Percentiles rank a stretch among this genome's conserved stretches.
These are phyloP conservation scores for Musa schizocarpa DNA, from an alignment of 176 grass and related monocot species.

Conservation along the genomic window DNA sequence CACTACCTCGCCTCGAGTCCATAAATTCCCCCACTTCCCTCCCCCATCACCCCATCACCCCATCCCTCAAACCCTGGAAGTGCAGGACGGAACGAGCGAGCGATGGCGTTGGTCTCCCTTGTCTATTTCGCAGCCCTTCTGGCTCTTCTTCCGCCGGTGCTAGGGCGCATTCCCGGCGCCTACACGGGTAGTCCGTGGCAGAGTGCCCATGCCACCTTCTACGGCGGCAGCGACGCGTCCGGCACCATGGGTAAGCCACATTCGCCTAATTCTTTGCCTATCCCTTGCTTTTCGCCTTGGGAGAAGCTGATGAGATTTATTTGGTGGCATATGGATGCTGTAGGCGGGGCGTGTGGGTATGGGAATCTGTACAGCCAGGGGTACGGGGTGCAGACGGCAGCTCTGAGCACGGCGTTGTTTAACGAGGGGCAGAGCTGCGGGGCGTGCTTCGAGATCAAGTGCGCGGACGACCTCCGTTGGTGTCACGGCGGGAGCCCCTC, in stretches of 20 bases:
- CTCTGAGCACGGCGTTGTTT: constrained; percentile 50
- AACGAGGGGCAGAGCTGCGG: constrained; percentile 45
- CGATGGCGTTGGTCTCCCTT: too few relatives aligned
- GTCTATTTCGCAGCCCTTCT: neutral
- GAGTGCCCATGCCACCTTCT: constrained; percentile 6
- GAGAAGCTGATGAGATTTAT: neutral
- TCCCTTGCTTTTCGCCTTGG: neutral
- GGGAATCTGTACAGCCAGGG: constrained; percentile 11
- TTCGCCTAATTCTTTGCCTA: neutral
- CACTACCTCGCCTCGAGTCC: neutral
- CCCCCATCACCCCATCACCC: neutral
- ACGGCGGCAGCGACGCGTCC: constrained; percentile 10
- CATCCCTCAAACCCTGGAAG: neutral
- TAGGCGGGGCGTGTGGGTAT: constrained; percentile 4
- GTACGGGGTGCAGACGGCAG: neutral
- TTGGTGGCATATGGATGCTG: neutral
- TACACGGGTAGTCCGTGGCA: neutral
- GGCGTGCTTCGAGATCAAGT: constrained; percentile 41
- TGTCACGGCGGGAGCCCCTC: constrained; percentile 6
- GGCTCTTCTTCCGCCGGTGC: neutral
- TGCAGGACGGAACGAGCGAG: neutral
- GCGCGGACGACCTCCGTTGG: neutral
- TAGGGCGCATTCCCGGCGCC: constrained; percentile 2
- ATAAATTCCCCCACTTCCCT: neutral
- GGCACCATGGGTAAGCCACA: constrained; percentile 3